Conservation (phyloP, 78 protist species). For the Dictyostelium brefeldianum region DNA sequence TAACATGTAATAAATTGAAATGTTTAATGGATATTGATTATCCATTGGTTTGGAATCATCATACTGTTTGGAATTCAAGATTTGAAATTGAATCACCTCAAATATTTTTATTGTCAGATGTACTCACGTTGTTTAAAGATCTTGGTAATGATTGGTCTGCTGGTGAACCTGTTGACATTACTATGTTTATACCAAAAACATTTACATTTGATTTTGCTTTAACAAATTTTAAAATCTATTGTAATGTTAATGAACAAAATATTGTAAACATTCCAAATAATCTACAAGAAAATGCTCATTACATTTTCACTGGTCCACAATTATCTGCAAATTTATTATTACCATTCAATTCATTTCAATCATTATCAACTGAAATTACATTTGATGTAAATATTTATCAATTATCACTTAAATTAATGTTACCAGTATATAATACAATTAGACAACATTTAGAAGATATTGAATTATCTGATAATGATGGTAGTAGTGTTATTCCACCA, state of each 20-base stretch:
- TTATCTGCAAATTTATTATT: constrained; percentile 35
- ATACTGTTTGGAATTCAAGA: constrained; percentile 40
- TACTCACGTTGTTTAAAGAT: constrained; percentile 54
- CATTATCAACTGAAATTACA: constrained; percentile 57
- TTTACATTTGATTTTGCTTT: constrained; percentile 21
- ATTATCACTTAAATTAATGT: constrained; percentile 39
- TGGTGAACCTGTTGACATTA: constrained; percentile 75
- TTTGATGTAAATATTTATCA: constrained; percentile 25
- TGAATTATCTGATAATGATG: neutral
- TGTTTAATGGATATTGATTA: constrained; percentile 2
- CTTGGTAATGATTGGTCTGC: constrained; percentile 78
- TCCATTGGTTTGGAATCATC: constrained; percentile 79
- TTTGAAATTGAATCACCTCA: constrained; percentile 48
- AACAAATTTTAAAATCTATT: constrained; percentile 41
- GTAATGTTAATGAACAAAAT: constrained; percentile 81
- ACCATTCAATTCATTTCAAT: constrained; percentile 64
- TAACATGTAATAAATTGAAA: neutral
- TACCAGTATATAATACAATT: constrained; percentile 74
- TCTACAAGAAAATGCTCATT: constrained; percentile 73
- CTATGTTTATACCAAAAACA: constrained; percentile 59
- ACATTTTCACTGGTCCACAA: constrained; percentile 56
- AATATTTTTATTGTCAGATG: constrained; percentile 59
- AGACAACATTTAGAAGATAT: constrained; percentile 75
- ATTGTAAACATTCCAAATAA: constrained; percentile 74
- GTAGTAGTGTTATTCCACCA: neutral